These are phyloP conservation scores for Candida parachauliodes DNA, from an alignment of 805 yeast genomes.

Conservation along the genomic window DNA sequence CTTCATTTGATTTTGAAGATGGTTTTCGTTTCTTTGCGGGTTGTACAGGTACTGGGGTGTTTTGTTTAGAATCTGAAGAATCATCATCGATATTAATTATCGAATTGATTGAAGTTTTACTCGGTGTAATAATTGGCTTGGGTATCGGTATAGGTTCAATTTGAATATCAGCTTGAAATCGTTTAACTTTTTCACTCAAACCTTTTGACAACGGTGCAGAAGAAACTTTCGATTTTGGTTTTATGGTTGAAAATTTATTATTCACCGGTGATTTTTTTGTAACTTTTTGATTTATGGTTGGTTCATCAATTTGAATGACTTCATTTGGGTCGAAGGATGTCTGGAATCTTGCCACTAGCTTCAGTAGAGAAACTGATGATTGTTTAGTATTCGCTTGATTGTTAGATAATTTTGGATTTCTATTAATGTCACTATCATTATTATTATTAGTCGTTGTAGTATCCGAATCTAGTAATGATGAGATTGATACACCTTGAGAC, in stretches of 20 bases:
- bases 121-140: constrained; percentile 11
- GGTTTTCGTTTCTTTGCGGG: constrained; percentile 14
- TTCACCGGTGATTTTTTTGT: background rate
- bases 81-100: constrained; percentile 37
- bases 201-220: constrained; percentile 1
- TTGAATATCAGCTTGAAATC: constrained; percentile 31
- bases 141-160: constrained; percentile 9
- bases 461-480: constrained; percentile 23
- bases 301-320: constrained; percentile 6
- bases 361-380: constrained; percentile 13
- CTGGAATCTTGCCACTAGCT: constrained; percentile 30
- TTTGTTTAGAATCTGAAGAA: constrained; percentile 11
- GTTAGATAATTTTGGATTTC: background rate
- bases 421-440: background rate
- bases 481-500: constrained; percentile 23
- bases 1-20: constrained; percentile 10
- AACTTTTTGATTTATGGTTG: background rate
- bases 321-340: constrained; percentile 20
- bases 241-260: background rate
- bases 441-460: background rate
- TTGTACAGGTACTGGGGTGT: constrained; percentile 9
- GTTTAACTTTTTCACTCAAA: constrained; percentile 23
- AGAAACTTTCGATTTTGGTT: constrained; percentile 8
- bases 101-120: constrained; percentile 37
- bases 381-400: too few relatives aligned